Evolutionary conservation across 768 basidiomycete species (phyloP).

Genomic region (Boletus patriciae): DNA sequence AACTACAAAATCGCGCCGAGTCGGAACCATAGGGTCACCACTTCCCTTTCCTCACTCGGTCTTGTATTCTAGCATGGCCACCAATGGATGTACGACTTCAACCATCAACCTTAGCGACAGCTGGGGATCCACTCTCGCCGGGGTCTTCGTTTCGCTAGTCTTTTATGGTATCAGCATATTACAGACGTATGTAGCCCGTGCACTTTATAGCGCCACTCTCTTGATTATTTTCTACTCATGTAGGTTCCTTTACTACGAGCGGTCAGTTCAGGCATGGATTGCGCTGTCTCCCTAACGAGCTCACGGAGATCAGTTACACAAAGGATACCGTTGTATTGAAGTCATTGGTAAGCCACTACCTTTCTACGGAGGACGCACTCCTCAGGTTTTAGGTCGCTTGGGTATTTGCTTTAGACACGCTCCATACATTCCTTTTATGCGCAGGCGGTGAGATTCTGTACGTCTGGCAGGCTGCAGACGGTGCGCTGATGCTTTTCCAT

Average conservation of each 20-base stretch:
- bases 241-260: constrained; percentile 29
- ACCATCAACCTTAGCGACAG: constrained; percentile 9
- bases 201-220: neutral
- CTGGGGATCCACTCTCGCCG: constrained; percentile 29
- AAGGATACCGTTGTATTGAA: constrained; percentile 15
- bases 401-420: constrained; percentile 20
- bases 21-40: neutral
- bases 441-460: constrained; percentile 15
- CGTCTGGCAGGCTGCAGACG: neutral
- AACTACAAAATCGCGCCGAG: constrained; percentile 13
- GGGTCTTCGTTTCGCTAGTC: constrained; percentile 19
- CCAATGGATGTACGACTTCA: constrained; percentile 1
- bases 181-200: constrained; percentile 21
- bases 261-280: constrained; percentile 11
- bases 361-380: neutral
- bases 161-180: constrained; percentile 28
- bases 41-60: neutral
- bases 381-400: constrained; percentile 19
- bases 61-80: constrained; percentile 13
- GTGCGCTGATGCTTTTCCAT: neutral
- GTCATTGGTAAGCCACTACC: constrained; percentile 8
- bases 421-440: constrained; percentile 18
- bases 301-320: constrained; percentile 13
- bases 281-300: neutral
- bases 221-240: neutral